A percentile compares a stretch with the other conserved stretches of the same genome.
These are phyloP conservation scores for Glycine latifolia DNA, from an alignment of 306 rosid genomes.

Conservation along the genomic window DNA sequence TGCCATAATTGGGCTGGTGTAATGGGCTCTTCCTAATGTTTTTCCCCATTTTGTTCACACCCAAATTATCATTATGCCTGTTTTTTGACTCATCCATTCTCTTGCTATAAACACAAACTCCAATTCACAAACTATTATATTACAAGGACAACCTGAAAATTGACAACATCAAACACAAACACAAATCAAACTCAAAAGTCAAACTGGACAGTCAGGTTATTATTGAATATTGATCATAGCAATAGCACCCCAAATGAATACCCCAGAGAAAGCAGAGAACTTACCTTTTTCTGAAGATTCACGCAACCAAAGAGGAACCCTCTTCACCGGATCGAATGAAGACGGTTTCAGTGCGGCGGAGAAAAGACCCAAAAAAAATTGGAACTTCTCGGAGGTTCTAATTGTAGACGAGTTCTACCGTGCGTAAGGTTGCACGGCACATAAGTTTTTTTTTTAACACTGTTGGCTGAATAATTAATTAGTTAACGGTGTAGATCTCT, in stretches of 20 bases:
- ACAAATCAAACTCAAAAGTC: slow-evolving; percentile 24
- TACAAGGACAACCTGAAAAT: not conserved
- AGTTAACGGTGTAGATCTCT: too few species aligned
- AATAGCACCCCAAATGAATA: slow-evolving; percentile 42
- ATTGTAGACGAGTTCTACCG: not conserved
- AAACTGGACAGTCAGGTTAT: not conserved
- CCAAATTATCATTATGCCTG: slow-evolving; percentile 66
- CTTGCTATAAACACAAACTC: slow-evolving; percentile 1
- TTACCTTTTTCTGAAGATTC: slow-evolving; percentile 43
- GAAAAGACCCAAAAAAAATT: slow-evolving; percentile 40
- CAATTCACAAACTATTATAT: not conserved
- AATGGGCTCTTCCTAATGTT: slow-evolving; percentile 75
- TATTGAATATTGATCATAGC: not conserved
- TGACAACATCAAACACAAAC: not conserved
- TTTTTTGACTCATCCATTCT: slow-evolving; percentile 69
- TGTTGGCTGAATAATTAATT: too few species aligned
- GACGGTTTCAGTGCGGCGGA: not conserved
- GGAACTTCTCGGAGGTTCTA: slow-evolving; percentile 39
- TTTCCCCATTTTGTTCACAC: slow-evolving; percentile 80
- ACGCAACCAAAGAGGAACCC: slow-evolving; percentile 11
- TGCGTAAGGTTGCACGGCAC: too few species aligned
- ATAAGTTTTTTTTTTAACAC: too few species aligned
- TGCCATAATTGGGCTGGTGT: slow-evolving; percentile 64
- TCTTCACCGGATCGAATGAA: not conserved
- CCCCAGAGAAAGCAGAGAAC: slow-evolving; percentile 45